Evolutionary conservation across 148 eudicot species (phyloP), one percentile per base, ranked within the genome.

Genomic region (Rhododendron molle): DNA sequence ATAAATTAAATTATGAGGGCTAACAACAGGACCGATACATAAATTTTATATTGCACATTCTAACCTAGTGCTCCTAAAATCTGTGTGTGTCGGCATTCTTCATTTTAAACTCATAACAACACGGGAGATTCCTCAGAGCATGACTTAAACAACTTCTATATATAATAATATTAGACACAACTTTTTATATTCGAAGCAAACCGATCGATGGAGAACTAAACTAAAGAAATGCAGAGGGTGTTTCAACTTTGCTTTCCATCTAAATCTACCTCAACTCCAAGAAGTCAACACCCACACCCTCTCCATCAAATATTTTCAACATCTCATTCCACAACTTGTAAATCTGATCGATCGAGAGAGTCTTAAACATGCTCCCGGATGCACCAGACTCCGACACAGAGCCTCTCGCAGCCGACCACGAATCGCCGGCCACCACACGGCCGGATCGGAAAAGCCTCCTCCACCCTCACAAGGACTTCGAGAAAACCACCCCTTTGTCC

Each of bases 271-370:
- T 79, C 81, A 44, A 79, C 14, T 20, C 81, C 56, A 11, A 79
- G 58, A 79, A 79, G 81, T 79, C 81, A 79, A 76, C 46, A 44
- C 46, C 50, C 49, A 9, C 80, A 23, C n/a, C 46, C 14, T 76
- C 80, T 43, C 52, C 28, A 20, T 34, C 26, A 46, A 10, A 40
- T 43, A 8, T 77, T 43, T 77, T 43, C 50, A 23, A 77, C 28
- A 77, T 77, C 80, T 43, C 30, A 40, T 1, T 3, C 11, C 52
- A 77, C 50, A 43, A 50, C 15, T 49, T 30, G 36, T 80, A 36
- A 32, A 23, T 20, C 84, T 60, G 40, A 71, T 40, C 44, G 76
- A n/a, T n/a, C n/a, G n/a, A n/a, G n/a, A 71, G 7, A 4, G 21
- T 30, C 76, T 71, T 15, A 40, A 82, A 38, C 16, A 60, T 82